Base-by-base conservation (phyloP, 129 eudicot genomes). In the Dittrichia graveolens region DNA sequence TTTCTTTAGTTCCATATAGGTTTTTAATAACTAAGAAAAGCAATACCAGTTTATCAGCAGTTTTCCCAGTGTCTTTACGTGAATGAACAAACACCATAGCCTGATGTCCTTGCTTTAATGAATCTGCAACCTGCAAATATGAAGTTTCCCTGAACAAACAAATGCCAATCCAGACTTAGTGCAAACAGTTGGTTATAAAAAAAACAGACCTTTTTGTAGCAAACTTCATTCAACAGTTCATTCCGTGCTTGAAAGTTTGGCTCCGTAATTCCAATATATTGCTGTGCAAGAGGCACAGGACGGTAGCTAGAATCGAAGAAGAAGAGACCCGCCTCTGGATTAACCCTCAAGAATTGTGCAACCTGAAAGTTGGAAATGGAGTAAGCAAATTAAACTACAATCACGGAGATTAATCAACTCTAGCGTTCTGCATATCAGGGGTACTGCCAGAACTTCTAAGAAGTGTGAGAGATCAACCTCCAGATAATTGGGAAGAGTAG, bases 81-180 rank as follows among this genome's bases (percentile, higher is more conserved):
- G 99, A 88, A 88, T 94, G 99, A 71, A 94, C 99, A 69, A 94
- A 94, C 73, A 94, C 94, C 99, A 94, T 94, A 19, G 86, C 99
- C 83, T 94, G 99, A 71, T 94, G 86, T 9, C 97, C 97, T 74
- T 82, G 90, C 78, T 81, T 86, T 50, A 94, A 55, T 35, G 99
- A 94, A 61, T 88, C 97, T 53, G 61, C 81, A 75, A 94, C 96
- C 99, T 94, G 84, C 5, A 14, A 43, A 69, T 10, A 61, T 18
- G 39, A 83, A 79, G 40, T 64, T 46, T 48, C 42, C 49, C 18
- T 55, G 4, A 69, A 38, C 45, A 37, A 66, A 69, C 46, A 40
- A 65, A 70, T 3, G 58, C 52, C 60, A 66, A 66, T 50, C 78
- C 76, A 70, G 47, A 54, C 18, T 8, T 19, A 65, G 18, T 3